Conservation (phyloP, 2,329 filamentous ascomycete species). For the Ilyonectria mors-panacis region DNA sequence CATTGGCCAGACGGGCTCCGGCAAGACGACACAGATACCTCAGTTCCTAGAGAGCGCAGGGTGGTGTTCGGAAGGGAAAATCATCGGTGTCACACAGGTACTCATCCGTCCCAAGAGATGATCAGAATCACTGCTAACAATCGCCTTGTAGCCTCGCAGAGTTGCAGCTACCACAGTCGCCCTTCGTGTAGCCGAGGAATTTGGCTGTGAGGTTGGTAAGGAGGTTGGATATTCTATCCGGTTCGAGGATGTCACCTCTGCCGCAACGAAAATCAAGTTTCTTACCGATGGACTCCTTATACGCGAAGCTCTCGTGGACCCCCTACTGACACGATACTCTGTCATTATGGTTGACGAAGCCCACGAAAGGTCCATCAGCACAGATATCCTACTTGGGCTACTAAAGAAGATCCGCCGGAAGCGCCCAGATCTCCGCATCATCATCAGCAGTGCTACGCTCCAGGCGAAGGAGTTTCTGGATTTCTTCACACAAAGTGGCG, state of each 20-base stretch:
- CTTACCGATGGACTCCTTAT: constrained; percentile 93
- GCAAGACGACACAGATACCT: constrained; percentile 96
- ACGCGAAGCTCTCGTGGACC: constrained; percentile 93
- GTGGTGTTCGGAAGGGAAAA: constrained; percentile 88
- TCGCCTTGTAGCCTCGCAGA: constrained; percentile 78
- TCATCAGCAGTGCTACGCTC: constrained; percentile 93
- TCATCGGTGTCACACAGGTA: constrained; percentile 93
- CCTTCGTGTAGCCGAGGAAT: constrained; percentile 89
- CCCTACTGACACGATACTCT: constrained; percentile 89
- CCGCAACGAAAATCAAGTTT: constrained; percentile 91
- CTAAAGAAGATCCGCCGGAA: constrained; percentile 91
- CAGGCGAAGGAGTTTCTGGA: constrained; percentile 88
- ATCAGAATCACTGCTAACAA: constrained; percentile 32
- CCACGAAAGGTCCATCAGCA: constrained; percentile 93
- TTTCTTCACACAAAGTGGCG: constrained; percentile 75
- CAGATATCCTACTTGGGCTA: constrained; percentile 89
- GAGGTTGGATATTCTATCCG: constrained; percentile 94
- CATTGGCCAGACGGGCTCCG: constrained; percentile 93
- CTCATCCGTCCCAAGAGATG: constrained; percentile 46
- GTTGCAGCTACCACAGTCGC: constrained; percentile 94
- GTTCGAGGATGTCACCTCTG: constrained; percentile 92
- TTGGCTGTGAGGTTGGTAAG: constrained; percentile 87
- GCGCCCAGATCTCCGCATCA: constrained; percentile 85
- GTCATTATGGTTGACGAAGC: constrained; percentile 99
- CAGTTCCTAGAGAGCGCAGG: constrained; percentile 91